These are phyloP conservation scores for Parastagonospora nodorum DNA, from an alignment of 2,329 filamentous ascomycete species.

Conservation along the genomic window DNA sequence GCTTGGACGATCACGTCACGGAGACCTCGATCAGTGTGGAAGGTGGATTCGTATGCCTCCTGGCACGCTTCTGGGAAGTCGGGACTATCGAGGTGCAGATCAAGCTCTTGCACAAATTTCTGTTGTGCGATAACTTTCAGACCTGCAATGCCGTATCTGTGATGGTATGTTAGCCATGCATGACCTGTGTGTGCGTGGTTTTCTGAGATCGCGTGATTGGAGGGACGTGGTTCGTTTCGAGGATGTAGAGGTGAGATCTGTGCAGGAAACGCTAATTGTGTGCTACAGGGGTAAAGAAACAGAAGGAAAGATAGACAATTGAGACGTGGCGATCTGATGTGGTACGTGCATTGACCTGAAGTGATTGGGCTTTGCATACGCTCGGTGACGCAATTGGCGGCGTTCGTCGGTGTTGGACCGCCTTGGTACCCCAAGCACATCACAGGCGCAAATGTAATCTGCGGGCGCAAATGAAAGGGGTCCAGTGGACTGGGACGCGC, in stretches of 20 bases:
- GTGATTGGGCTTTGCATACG: constrained; percentile 29
- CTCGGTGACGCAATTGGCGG: constrained; percentile 37
- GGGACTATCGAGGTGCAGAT: constrained; percentile 50
- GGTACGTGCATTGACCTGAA: constrained; percentile 9
- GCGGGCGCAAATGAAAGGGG: constrained; percentile 13
- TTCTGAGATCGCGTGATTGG: constrained; percentile 9
- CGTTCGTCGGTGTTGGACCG: constrained; percentile 30
- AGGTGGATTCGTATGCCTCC: constrained; percentile 55
- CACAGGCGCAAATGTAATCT: constrained; percentile 18
- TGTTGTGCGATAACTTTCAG: constrained; percentile 52
- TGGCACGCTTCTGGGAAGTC: constrained; percentile 56
- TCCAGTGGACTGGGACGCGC: constrained; percentile 11
- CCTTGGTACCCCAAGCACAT: constrained; percentile 25
- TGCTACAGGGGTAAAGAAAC: constrained; percentile 11
- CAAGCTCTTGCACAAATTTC: constrained; percentile 54
- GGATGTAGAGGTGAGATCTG: constrained; percentile 9
- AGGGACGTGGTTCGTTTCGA: constrained; percentile 24
- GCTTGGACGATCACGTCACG: constrained; percentile 54
- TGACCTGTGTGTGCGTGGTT: constrained; percentile 7
- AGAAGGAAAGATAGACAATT: not conserved
- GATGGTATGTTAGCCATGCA: constrained; percentile 27
- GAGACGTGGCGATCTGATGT: constrained; percentile 8
- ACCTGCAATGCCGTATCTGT: constrained; percentile 53
- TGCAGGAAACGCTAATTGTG: constrained; percentile 20
- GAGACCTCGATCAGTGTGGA: constrained; percentile 56